Base-by-base conservation (phyloP, 345 rosid genomes). In the Acer yangbiense region DNA sequence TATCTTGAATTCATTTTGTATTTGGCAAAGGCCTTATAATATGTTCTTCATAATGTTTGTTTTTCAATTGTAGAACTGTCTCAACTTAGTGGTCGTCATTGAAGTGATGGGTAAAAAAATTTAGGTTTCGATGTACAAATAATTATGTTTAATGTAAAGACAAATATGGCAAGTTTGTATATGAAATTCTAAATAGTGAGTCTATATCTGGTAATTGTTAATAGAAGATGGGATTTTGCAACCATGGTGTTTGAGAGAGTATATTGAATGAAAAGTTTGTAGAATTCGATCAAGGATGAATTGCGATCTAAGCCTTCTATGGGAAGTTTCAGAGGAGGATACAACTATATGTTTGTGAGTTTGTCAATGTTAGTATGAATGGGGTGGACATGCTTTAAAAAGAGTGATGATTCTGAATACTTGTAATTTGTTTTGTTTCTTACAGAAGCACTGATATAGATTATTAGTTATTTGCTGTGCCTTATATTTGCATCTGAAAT, bases 81-180 rank as follows among this genome's bases (percentile, higher is more conserved):
- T 69, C 60, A 46, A 48, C 72, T 69, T 46, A 60, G 57, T 69
- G 16, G 57, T 69, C 11, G 9, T 69, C 23, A 13, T 48, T 43
- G 27, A 41, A 68, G 5, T 46, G 58, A 69, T 69, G 72, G 58
- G 60, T 21, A 60, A 69, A 69, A 23, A 3, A 8, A 44, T 12
- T 18, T 66, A 68, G 71, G 17, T 43, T 27, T 64, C 2, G 16
- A 64, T 17, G 4, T 44, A 9, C 71, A 44, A 20, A 8, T 43
- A 20, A 44, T 20, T 68, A 29, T 20, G 21, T 68, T n/a, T 41
- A 68, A 43, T 44, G 9, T 4, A 43, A 21, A 11, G 55, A 64
- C 50, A 20, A 44, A 21, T 43, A 44, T 54, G 54, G 2, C 6
- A 25, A 43, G 13, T 13, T 32, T 18, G 2, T 50, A n/a, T 39